Percentiles rank a stretch among this genome's conserved stretches.
Conservation (phyloP, 2,329 filamentous ascomycete genomes). For the Zalaria obscura region DNA sequence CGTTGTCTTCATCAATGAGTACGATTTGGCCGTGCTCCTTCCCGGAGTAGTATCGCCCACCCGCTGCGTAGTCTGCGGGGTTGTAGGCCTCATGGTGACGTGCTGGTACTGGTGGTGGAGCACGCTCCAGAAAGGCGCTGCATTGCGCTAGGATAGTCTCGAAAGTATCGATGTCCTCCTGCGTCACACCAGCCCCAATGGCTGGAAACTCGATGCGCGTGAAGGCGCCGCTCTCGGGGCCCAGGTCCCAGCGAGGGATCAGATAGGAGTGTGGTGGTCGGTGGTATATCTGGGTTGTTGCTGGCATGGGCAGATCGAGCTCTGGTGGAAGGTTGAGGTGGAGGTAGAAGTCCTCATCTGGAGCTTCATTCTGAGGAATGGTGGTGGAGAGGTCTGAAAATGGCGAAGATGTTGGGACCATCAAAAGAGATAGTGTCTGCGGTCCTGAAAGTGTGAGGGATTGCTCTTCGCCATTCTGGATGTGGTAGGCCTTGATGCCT, state of each 20-base stretch:
- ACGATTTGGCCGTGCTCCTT: constrained; percentile 60
- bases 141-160: constrained; percentile 97
- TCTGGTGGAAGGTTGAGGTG: constrained; percentile 90
- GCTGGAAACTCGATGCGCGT: constrained; percentile 72
- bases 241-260: constrained; percentile 89
- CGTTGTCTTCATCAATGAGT: constrained; percentile 88
- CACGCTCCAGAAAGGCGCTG: constrained; percentile 83
- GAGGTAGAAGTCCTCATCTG: constrained; percentile 89
- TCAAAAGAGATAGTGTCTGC: constrained; percentile 82
- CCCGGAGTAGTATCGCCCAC: constrained; percentile 43
- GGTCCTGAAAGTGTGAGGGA: constrained; percentile 72
- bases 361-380: constrained; percentile 39
- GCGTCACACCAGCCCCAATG: constrained; percentile 58
- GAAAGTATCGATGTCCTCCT: constrained; percentile 91
- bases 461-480: constrained; percentile 74
- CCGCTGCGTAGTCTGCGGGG: constrained; percentile 64
- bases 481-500: constrained; percentile 82
- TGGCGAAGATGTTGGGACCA: constrained; percentile 82
- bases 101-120: constrained; percentile 41
- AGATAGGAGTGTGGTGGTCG: constrained; percentile 86
- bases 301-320: constrained; percentile 82
- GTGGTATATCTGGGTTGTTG: constrained; percentile 94
- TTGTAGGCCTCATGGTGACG: constrained; percentile 47
- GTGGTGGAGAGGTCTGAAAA: constrained; percentile 42
- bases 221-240: constrained; percentile 76